Evolutionary conservation across 768 basidiomycete species (phyloP).

Genomic region (Boletus vermiculosoides): DNA sequence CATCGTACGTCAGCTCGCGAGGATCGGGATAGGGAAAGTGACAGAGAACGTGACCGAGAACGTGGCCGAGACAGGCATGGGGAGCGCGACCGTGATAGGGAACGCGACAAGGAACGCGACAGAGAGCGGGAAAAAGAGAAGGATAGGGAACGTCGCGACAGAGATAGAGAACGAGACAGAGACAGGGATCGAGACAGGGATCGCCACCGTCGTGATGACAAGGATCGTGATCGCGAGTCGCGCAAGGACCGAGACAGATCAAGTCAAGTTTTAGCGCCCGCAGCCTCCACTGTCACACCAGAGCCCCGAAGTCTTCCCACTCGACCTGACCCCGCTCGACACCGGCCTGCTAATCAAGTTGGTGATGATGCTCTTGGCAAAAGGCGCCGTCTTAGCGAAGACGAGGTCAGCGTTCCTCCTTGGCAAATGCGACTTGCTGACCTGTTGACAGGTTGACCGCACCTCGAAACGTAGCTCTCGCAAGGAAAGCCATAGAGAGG

Average conservation of each 20-base stretch:
- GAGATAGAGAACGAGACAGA: slow-evolving; percentile 50
- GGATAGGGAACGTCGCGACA: slow-evolving; percentile 38
- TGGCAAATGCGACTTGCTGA: slow-evolving; percentile 10
- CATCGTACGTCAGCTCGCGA: slow-evolving; percentile 39
- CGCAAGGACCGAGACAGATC: slow-evolving; percentile 59
- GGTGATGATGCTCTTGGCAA: slow-evolving; percentile 72
- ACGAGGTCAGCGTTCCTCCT: slow-evolving; percentile 55
- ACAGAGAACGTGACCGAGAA: slow-evolving; percentile 48
- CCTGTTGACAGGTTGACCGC: slow-evolving; percentile 56
- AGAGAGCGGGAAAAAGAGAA: slow-evolving; percentile 40
- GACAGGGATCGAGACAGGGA: slow-evolving; percentile 42
- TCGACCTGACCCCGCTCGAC: slow-evolving; percentile 58
- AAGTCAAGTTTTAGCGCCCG: slow-evolving; percentile 34
- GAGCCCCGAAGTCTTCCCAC: slow-evolving; percentile 59
- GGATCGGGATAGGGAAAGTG: slow-evolving; percentile 44
- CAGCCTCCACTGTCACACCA: slow-evolving; percentile 28
- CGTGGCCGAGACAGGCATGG: slow-evolving; percentile 46
- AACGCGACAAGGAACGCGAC: slow-evolving; percentile 43
- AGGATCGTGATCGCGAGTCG: slow-evolving; percentile 61
- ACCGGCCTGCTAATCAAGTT: slow-evolving; percentile 44
- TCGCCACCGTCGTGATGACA: slow-evolving; percentile 57
- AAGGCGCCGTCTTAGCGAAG: slow-evolving; percentile 64
- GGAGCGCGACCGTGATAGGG: slow-evolving; percentile 47
- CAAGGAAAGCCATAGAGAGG: slow-evolving; percentile 75
- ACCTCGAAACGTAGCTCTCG: slow-evolving; percentile 79